Evolutionary conservation across 1,284 basidiomycete genomes (phyloP), one percentile per base, ranked within the genome.

Genomic region (Boletellus sp.): DNA sequence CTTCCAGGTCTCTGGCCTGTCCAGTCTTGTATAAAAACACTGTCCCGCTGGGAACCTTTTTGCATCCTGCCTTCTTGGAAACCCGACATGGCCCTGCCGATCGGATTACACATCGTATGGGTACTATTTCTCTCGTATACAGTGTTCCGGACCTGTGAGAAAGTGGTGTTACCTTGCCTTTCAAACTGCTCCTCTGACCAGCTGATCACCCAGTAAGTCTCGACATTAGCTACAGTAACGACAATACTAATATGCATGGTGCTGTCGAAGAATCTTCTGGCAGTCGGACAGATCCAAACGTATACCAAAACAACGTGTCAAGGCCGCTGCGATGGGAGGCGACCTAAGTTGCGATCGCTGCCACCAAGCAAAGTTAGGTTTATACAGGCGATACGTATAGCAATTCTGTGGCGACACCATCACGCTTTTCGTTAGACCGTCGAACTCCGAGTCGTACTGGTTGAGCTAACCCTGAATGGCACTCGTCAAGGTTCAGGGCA

Each of bases 391-490:
- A 39, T 22, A 18, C n/a, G 19, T 22, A 18, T 8, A 5, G n/a
- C 8, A 4, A 8, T 45, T 28, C 16, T 33, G 2, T 45, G 22
- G 37, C 18, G 32, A 33, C 18, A 33, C 18, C 19, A 13, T 15
- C 15, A 44, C 3, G 3, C 8, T 28, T 30, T 36, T 46, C n/a
- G 19, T 44, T 13, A 33, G 24, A n/a, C 26, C 37, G 40, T 30
- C 15, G 26, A 22, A 33, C 37, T 6, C 13, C 13, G 10, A 28
- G 10, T 44, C 21, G 22, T 40, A 36, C 19, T 21, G 32, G 2
- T 52, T 61, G 56, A 46, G 0, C 36, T 51, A 53, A 33, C 52
- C 42, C 42, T 49, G 38, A 45, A 51, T 51, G 52, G 58, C 13
- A 50, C 47, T 6, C 32, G 43, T 44, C 53, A 65, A 54, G 6